Evolutionary conservation across 495 filamentous ascomycete species (phyloP).

Genomic region (Neurospora sp.): DNA sequence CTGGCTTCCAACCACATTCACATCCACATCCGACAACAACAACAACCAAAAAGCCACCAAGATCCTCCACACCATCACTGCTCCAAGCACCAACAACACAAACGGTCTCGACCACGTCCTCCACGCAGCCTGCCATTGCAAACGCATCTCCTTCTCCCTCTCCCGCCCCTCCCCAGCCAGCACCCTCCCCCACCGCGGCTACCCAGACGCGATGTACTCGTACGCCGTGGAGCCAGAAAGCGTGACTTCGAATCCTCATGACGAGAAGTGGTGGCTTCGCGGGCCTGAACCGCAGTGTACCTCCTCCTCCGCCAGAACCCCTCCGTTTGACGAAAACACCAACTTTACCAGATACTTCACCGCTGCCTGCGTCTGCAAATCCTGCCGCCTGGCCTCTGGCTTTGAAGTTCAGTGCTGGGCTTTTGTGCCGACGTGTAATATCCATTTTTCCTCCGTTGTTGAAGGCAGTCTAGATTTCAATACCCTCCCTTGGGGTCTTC

Average conservation of each 20-base stretch:
- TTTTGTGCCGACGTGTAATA: constrained; percentile 53
- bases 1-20: constrained; percentile 30
- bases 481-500: constrained; percentile 23
- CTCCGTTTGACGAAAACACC: background rate
- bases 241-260: constrained; percentile 30
- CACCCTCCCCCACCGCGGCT: constrained; percentile 16
- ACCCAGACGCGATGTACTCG: constrained; percentile 25
- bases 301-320: background rate
- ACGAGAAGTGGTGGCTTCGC: constrained; percentile 29
- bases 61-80: background rate
- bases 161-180: constrained; percentile 26
- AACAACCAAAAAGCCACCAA: constrained; percentile 1
- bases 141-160: constrained; percentile 27
- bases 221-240: constrained; percentile 25
- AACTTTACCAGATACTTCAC: constrained; percentile 42
- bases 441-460: constrained; percentile 28
- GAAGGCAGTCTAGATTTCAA: constrained; percentile 31
- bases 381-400: constrained; percentile 52
- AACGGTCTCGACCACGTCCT: constrained; percentile 13
- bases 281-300: constrained; percentile 8
- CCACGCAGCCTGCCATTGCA: constrained; percentile 33
- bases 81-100: constrained; percentile 2
- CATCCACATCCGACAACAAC: background rate
- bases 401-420: constrained; percentile 62
- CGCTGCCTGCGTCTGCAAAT: constrained; percentile 54